Evolutionary conservation across 306 rosid genomes (phyloP), one percentile per base, ranked within the genome.

Genomic region (Heteromeles arbutifolia): DNA sequence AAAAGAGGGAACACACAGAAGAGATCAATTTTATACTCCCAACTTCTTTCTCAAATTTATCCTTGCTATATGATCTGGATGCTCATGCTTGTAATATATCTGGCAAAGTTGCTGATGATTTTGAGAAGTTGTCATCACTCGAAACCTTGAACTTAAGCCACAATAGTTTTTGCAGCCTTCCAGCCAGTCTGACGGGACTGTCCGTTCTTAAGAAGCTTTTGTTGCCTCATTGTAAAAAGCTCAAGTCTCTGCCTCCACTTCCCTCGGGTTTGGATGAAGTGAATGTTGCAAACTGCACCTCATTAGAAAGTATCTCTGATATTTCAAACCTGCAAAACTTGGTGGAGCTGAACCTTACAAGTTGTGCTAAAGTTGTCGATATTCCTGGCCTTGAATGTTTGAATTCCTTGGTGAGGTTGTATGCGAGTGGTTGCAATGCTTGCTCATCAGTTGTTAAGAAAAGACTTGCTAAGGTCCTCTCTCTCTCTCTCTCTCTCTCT

Each of bases 371-470:
- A 68, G 82, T 87, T 61, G 41, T 29, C 73, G 92, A 87, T 78
- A 87, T 88, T 81, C 89, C 84, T 2, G 93, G 93, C 59, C 89
- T 91, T 74, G 92, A 89, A 84, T n/a, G 82, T 76, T 74, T 91
- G 72, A 82, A 81, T 64, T 87, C 93, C 22, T 76, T 91, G 87
- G 84, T 43, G 74, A 69, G 86, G 76, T 76, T 91, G 78, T 78
- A 43, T 79, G 62, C 85, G 41, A 77, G 83, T 69, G 88, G 88
- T 56, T 91, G 93, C 85, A 73, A 24, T 28, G 44, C 85, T 64
- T 87, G 89, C 86, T 82, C 84, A 29, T 70, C 81, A 37, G 63
- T 64, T 54, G 66, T 83, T 41, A 68, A 26, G 77, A 81, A 50
- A 72, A 85, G 87, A 73, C 81, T 91, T 56, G 82, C 90, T 31